Conservation (phyloP, 495 filamentous ascomycete species). For the Bacidia rubella region DNA sequence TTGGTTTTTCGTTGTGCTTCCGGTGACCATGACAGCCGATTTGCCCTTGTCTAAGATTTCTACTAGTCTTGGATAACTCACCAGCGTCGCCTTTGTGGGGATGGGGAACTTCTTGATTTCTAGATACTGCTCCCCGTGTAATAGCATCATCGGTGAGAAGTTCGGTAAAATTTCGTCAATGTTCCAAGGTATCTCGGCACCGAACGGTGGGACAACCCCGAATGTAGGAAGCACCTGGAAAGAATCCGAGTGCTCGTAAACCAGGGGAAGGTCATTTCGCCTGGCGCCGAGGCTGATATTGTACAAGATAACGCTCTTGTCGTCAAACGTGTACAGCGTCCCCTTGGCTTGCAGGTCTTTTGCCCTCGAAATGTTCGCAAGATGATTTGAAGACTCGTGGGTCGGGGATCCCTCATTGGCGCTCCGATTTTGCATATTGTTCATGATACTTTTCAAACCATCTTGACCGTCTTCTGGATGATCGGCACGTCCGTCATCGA, state of each 20-base stretch:
- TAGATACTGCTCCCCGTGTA: slow-evolving; percentile 97
- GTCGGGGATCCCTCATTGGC: slow-evolving; percentile 26
- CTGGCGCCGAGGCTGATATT: slow-evolving; percentile 93
- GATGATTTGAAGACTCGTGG: slow-evolving; percentile 31
- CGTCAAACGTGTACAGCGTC: slow-evolving; percentile 69
- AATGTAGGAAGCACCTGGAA: slow-evolving; percentile 92
- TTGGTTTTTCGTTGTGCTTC: slow-evolving; percentile 67
- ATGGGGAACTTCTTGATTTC: slow-evolving; percentile 91
- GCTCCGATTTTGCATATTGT: slow-evolving; percentile 69
- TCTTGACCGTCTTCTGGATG: slow-evolving; percentile 69
- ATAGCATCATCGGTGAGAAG: slow-evolving; percentile 97
- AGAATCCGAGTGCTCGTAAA: slow-evolving; percentile 77
- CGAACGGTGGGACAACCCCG: slow-evolving; percentile 88
- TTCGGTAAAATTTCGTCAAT: slow-evolving; percentile 78
- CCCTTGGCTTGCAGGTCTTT: slow-evolving; percentile 56
- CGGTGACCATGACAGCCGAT: slow-evolving; percentile 71
- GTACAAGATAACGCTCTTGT: slow-evolving; percentile 85
- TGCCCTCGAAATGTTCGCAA: slow-evolving; percentile 64
- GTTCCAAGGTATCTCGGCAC: slow-evolving; percentile 66
- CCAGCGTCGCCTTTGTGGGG: slow-evolving; percentile 68
- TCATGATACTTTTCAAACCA: slow-evolving; percentile 77
- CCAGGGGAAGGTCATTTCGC: slow-evolving; percentile 72
- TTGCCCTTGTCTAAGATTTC: slow-evolving; percentile 94
- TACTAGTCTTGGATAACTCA: slow-evolving; percentile 74
- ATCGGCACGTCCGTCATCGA: slow-evolving; percentile 82